Base-by-base conservation (phyloP, 177 flowering plant genomes). In the Tripterygium wilfordii region DNA sequence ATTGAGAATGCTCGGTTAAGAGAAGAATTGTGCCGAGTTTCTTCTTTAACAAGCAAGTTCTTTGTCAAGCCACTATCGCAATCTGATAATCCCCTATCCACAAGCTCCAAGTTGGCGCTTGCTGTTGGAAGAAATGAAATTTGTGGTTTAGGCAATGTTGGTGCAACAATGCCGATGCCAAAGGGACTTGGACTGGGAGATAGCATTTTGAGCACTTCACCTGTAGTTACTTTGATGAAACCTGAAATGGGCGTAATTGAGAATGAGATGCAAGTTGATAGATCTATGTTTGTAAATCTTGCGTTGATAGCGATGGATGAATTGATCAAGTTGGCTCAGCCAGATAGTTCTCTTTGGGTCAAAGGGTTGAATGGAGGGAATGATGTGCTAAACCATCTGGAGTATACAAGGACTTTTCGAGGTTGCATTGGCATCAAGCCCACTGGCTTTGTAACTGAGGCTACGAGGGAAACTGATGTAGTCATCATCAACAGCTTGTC, bases 281-380 rank as follows among this genome's bases (percentile, higher is more conserved):
- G 63, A 26, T 51, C 73, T 0, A 31, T 65, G 56, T 42, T 58
- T 23, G 22, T 72, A 14, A 67, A 69, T 23, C 61, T 70, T 21
- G 82, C 76, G 1, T 25, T 65, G 39, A 45, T 55, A 3, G 78
- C 82, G 3, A 53, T 80, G 76, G 71, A 71, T 14, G 87, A 80
- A 51, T 31, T 80, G 19, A 16, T 70, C 10, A 53, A 42, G 48
- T 38, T 70, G 70, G 70, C 58, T 14, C 69, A 71, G 30, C 5
- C 26, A 1, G 63, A 62, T 20, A 38, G 49, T 12, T 69, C 77
- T 2, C 42, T 80, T 9, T 80, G 87, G 87, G 43, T 68, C 29
- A 64, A 58, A 18, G 46, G 47, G 48, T 22, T 40, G 14, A 64
- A 70, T 19, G 61, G 69, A 8, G 58, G 44, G 30, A 60, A 40